Conservation (phyloP, 1,284 basidiomycete species). For the Leccinum pachyderme region DNA sequence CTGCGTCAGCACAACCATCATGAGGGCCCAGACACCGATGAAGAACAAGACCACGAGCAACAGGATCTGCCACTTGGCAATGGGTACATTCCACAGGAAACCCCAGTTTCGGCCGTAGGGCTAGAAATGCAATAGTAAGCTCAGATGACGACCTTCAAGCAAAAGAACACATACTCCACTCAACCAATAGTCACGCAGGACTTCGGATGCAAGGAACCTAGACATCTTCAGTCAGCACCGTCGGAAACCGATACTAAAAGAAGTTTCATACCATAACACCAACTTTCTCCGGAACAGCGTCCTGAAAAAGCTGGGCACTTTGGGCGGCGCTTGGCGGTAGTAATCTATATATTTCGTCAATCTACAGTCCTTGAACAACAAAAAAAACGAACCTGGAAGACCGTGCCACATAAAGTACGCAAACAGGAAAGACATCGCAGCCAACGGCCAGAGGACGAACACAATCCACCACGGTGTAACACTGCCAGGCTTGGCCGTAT, state of each 20-base stretch:
- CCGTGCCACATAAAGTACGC: slow-evolving; percentile 82
- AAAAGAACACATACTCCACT: slow-evolving; percentile 59
- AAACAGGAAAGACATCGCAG: slow-evolving; percentile 72
- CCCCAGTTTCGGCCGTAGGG: slow-evolving; percentile 91
- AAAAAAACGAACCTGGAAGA: slow-evolving; percentile 62
- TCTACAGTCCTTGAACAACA: not conserved
- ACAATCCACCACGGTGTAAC: slow-evolving; percentile 81
- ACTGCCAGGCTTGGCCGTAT: slow-evolving; percentile 47
- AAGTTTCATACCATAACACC: slow-evolving; percentile 65
- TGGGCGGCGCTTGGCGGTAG: slow-evolving; percentile 86
- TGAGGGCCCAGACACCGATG: slow-evolving; percentile 76
- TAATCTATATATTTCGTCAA: slow-evolving; percentile 52
- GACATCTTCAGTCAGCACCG: not conserved
- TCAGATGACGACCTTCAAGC: not conserved
- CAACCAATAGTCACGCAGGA: slow-evolving; percentile 90
- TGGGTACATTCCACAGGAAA: slow-evolving; percentile 85
- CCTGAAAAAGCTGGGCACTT: slow-evolving; percentile 87
- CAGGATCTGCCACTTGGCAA: slow-evolving; percentile 81
- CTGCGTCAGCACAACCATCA: slow-evolving; percentile 75
- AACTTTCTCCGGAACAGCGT: slow-evolving; percentile 87
- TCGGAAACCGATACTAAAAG: not conserved
- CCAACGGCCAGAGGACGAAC: slow-evolving; percentile 79
- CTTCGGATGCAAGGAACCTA: slow-evolving; percentile 80
- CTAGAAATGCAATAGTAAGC: slow-evolving; percentile 37
- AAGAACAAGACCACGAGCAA: slow-evolving; percentile 83